phyloP scores from a whole-genome alignment of 768 basidiomycete species.

The Tylopilus intermedius region DNA sequence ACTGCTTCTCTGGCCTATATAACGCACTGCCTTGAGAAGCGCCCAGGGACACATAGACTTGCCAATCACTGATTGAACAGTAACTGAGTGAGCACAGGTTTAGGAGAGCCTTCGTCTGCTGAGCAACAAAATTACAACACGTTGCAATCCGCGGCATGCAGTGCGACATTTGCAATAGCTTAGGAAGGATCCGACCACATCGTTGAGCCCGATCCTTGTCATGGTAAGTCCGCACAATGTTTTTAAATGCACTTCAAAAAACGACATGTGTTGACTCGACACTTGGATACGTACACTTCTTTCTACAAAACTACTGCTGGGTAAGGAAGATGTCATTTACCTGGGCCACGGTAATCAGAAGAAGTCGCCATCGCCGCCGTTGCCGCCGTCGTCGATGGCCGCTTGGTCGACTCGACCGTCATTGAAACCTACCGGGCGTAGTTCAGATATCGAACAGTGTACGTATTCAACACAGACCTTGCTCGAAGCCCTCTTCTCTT shows the following conservation, averaged over 20 bases:
- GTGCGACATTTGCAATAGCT: too few relatives aligned
- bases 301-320: constrained; percentile 16
- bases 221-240: neutral
- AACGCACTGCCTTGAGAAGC: neutral
- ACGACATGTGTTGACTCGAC: neutral
- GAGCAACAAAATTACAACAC: too few relatives aligned
- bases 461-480: constrained; percentile 27
- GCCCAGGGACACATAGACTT: neutral
- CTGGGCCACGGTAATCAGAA: constrained; percentile 4
- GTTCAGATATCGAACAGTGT: constrained; percentile 4
- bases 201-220: too few relatives aligned
- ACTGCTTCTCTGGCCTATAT: neutral
- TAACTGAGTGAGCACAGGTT: neutral
- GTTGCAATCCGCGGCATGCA: too few relatives aligned
- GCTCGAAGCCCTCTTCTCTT: constrained; percentile 30
- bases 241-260: neutral
- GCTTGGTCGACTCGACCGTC: constrained; percentile 1
- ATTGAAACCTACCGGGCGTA: constrained; percentile 20
- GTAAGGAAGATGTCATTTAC: neutral
- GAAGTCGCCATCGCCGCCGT: neutral
- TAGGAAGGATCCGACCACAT: too few relatives aligned
- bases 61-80: too few relatives aligned
- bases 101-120: too few relatives aligned
- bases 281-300: constrained; percentile 3
- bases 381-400: neutral